phyloP scores from a whole-genome alignment of 192 early-diverging fungal genomes.

The Backusella sp. region DNA sequence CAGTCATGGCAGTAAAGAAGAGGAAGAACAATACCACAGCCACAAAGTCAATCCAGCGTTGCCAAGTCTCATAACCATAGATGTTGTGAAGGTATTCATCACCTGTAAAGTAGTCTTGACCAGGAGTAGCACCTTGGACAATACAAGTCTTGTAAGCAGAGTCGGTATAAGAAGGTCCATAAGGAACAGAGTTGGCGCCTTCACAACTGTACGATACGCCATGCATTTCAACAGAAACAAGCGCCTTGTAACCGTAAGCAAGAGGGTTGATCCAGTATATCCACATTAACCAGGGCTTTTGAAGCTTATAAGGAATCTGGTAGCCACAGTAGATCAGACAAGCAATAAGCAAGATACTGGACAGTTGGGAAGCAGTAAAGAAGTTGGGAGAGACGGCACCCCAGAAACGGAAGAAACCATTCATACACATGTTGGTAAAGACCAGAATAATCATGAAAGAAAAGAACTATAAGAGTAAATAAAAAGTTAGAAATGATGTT shows the following conservation, averaged over 20 bases:
- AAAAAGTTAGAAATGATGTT: conserved; percentile 44
- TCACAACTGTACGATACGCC: conserved; percentile 46
- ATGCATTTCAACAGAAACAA: conserved; percentile 62
- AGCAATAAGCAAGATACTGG: conserved; percentile 52
- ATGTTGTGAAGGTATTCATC: conserved; percentile 54
- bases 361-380: conserved; percentile 50
- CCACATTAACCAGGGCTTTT: conserved; percentile 60
- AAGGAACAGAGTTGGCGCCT: conserved; percentile 26
- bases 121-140: conserved; percentile 56
- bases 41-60: conserved; percentile 61
- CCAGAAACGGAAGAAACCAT: conserved; percentile 59
- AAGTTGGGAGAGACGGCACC: conserved; percentile 49
- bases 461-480: conserved; percentile 52
- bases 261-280: conserved; percentile 67
- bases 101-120: conserved; percentile 53
- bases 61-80: conserved; percentile 54
- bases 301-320: conserved; percentile 58
- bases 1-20: conserved; percentile 41
- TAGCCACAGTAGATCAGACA: conserved; percentile 60
- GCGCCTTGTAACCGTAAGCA: conserved; percentile 54
- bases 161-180: conserved; percentile 39
- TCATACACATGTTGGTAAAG: conserved; percentile 52
- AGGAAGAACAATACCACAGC: conserved; percentile 53
- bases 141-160: conserved; percentile 55
- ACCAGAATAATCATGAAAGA: conserved; percentile 53